Evolutionary conservation across 2,329 filamentous ascomycete genomes (phyloP).

Genomic region (Blumeriella jaapii): DNA sequence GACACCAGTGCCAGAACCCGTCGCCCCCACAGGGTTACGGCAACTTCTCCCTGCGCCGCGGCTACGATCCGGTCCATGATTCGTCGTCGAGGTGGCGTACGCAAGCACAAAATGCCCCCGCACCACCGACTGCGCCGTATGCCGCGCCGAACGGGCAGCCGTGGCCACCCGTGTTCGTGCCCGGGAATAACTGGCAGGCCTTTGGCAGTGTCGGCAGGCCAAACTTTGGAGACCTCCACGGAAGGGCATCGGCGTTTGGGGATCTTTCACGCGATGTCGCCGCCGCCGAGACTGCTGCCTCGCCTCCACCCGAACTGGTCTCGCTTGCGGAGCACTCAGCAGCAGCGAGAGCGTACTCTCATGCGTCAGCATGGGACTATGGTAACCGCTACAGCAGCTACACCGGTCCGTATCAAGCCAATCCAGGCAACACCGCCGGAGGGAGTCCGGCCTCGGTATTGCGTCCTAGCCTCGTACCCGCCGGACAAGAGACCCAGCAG

Average conservation of each 20-base stretch:
- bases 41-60: conserved; percentile 7
- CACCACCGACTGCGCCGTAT: conserved; percentile 4
- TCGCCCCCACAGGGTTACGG: conserved; percentile 5
- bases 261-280: too few relatives aligned
- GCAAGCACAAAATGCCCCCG: not conserved
- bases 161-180: conserved; percentile 5
- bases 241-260: not conserved
- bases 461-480: not conserved
- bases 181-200: not conserved
- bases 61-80: conserved; percentile 22
- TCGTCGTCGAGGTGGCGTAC: conserved; percentile 9
- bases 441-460: too few relatives aligned
- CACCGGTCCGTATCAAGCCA: too few relatives aligned
- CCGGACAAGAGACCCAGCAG: not conserved
- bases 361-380: not conserved
- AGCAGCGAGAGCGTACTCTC: not conserved
- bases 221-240: conserved; percentile 7
- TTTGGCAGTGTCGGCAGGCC: not conserved
- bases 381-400: not conserved
- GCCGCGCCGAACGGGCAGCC: conserved; percentile 6
- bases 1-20: conserved; percentile 15
- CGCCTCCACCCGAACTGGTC: not conserved
- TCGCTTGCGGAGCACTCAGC: not conserved
- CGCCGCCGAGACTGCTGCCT: too few relatives aligned
- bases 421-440: too few relatives aligned